Evolutionary conservation across 163 green algal genomes (phyloP), one percentile per base, ranked within the genome.

Genomic region (Trebouxiophyceae sp.): DNA sequence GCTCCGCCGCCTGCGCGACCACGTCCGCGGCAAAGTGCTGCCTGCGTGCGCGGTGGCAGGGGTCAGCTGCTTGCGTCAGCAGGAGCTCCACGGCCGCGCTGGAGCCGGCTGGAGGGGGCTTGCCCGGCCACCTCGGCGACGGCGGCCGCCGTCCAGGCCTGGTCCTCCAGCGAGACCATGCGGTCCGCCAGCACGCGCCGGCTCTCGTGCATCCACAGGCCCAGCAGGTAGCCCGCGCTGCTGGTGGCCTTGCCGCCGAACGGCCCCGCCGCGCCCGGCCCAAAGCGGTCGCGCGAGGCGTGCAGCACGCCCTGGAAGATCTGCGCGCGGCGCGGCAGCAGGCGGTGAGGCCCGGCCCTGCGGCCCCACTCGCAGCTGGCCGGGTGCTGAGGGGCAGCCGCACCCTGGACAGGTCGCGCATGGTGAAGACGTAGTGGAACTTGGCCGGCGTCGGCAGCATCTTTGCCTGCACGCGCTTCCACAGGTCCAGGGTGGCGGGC

Each of bases 341-440:
- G n/a, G n/a, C n/a, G n/a, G n/a, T n/a, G n/a, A n/a, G n/a, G n/a
- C n/a, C n/a, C n/a, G n/a, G n/a, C n/a, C n/a, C n/a, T n/a, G n/a
- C n/a, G n/a, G n/a, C n/a, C n/a, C n/a, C n/a, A n/a, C n/a, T n/a
- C n/a, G n/a, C n/a, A n/a, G n/a, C n/a, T n/a, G n/a, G n/a, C n/a
- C n/a, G n/a, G n/a, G n/a, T n/a, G n/a, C n/a, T n/a, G n/a, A n/a
- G n/a, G n/a, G n/a, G n/a, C n/a, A n/a, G n/a, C n/a, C 26, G 29
- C n/a, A 76, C 74, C 73, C 88, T 92, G 44, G 83, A 89, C 34
- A 97, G 77, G 77, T 97, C 91, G 26, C 88, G 84, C 84, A 97
- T 89, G 80, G 92, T 96, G 86, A 95, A 95, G 2, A 92, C 71
- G 80, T 97, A 97, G 81, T 97, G 92, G 75, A 96, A 95, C 76